These are phyloP conservation scores for Ascochyta clinopodiicola DNA, from an alignment of 2,329 filamentous ascomycete species.

Conservation along the genomic window DNA sequence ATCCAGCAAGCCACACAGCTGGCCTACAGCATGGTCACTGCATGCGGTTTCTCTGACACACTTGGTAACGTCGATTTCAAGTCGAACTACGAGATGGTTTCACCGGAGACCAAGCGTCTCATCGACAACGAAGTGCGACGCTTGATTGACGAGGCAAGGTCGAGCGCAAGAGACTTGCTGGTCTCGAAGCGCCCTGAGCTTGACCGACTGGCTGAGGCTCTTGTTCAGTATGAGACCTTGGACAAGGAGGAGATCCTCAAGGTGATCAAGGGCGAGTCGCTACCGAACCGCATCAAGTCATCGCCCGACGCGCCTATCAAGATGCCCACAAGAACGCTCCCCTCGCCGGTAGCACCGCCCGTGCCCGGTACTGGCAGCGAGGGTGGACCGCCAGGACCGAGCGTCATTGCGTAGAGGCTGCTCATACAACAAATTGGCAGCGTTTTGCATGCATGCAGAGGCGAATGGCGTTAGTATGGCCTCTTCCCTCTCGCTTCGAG, in stretches of 20 bases:
- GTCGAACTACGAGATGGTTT: slow-evolving; percentile 80
- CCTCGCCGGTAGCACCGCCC: slow-evolving; percentile 26
- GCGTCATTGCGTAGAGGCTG: slow-evolving; percentile 7
- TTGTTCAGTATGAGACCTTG: slow-evolving; percentile 94
- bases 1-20: slow-evolving; percentile 80
- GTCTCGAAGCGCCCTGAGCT: slow-evolving; percentile 80
- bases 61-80: slow-evolving; percentile 90
- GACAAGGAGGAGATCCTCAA: slow-evolving; percentile 88
- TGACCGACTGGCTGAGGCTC: slow-evolving; percentile 83
- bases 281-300: slow-evolving; percentile 70
- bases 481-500: slow-evolving; percentile 20
- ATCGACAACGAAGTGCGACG: slow-evolving; percentile 90
- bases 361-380: slow-evolving; percentile 23
- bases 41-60: slow-evolving; percentile 85
- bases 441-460: slow-evolving; percentile 16
- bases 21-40: slow-evolving; percentile 87
- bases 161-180: slow-evolving; percentile 74
- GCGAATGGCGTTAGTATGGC: slow-evolving; percentile 18
- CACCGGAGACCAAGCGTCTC: slow-evolving; percentile 81
- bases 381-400: slow-evolving; percentile 9
- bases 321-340: slow-evolving; percentile 61
- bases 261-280: slow-evolving; percentile 84
- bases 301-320: slow-evolving; percentile 68
- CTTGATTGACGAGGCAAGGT: slow-evolving; percentile 80
- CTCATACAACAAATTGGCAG: slow-evolving; percentile 1